Evolutionary conservation across 768 basidiomycete genomes (phyloP).

Genomic region (Tylopilus subfusipes): DNA sequence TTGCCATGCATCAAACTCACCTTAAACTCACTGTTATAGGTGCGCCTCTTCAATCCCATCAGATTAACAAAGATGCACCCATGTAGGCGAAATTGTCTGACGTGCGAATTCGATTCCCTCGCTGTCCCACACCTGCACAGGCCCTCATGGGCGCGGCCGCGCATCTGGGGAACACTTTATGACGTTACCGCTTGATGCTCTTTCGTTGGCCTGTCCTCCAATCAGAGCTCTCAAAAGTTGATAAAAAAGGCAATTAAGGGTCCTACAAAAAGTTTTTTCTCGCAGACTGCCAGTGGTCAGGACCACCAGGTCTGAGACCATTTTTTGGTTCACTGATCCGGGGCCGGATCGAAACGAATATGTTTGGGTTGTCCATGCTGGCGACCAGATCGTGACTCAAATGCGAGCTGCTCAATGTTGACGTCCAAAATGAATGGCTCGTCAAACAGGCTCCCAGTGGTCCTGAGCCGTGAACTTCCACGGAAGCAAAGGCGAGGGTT

Average conservation of each 20-base stretch:
- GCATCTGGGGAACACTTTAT: too few species aligned
- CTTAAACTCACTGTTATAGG: background rate
- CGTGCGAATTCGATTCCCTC: conserved; percentile 13
- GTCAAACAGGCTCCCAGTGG: conserved; percentile 26
- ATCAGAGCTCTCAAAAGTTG: too few species aligned
- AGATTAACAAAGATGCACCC: background rate
- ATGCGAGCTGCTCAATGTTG: conserved; percentile 23
- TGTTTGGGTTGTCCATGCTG: conserved; percentile 25
- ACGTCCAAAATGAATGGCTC: conserved; percentile 32
- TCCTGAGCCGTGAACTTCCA: conserved; percentile 2
- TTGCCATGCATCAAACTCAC: conserved; percentile 1
- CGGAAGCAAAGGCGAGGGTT: background rate
- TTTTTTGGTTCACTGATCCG: too few species aligned
- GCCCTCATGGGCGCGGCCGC: too few species aligned
- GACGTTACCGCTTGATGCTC: too few species aligned
- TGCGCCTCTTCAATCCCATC: background rate
- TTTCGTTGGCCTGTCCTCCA: too few species aligned
- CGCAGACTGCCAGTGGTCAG: too few species aligned
- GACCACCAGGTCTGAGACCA: too few species aligned
- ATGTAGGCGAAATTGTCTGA: background rate
- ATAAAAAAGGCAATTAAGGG: too few species aligned
- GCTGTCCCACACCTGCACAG: conserved; percentile 20
- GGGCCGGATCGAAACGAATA: too few species aligned
- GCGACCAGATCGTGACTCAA: conserved; percentile 27
- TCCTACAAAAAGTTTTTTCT: too few species aligned